A percentile compares a stretch with the other conserved stretches of the same genome.
phyloP scores from a whole-genome alignment of 1,284 basidiomycete species.

The Leccinum ponderosum region DNA sequence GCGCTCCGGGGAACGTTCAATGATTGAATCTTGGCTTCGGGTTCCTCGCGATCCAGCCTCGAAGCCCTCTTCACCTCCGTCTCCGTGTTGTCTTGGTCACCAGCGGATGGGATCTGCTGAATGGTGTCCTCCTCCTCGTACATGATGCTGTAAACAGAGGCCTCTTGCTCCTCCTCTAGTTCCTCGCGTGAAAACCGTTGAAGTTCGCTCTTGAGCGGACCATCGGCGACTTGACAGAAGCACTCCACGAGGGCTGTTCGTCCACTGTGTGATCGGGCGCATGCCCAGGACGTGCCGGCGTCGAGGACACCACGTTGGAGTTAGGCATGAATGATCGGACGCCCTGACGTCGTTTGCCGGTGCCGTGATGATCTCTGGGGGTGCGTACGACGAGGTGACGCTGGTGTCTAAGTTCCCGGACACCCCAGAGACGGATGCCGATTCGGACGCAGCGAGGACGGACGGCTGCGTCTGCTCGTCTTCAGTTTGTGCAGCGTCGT shows the following conservation, averaged over 20 bases:
- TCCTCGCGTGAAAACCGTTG: slow-evolving; percentile 51
- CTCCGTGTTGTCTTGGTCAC: slow-evolving; percentile 51
- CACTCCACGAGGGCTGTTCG: slow-evolving; percentile 61
- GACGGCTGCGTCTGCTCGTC: slow-evolving; percentile 45
- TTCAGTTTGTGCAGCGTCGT: slow-evolving; percentile 45
- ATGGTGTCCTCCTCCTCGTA: slow-evolving; percentile 37
- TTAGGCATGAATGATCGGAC: slow-evolving; percentile 71
- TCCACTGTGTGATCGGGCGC: slow-evolving; percentile 41
- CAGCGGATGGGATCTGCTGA: slow-evolving; percentile 30
- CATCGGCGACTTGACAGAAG: slow-evolving; percentile 75
- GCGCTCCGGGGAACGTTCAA: slow-evolving; percentile 35
- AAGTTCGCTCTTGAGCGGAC: slow-evolving; percentile 68
- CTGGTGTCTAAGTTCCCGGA: not conserved
- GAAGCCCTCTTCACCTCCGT: slow-evolving; percentile 40
- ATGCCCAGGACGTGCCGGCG: slow-evolving; percentile 54
- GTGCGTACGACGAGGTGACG: not conserved
- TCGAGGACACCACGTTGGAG: slow-evolving; percentile 70
- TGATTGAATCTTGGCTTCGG: slow-evolving; percentile 48
- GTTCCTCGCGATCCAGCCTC: slow-evolving; percentile 48
- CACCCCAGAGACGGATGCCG: slow-evolving; percentile 6
- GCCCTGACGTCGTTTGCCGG: slow-evolving; percentile 39
- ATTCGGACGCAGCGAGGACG: slow-evolving; percentile 15
- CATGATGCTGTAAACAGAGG: slow-evolving; percentile 24
- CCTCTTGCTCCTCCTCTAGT: slow-evolving; percentile 7
- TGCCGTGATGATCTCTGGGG: not conserved